Percentiles rank a stretch among this genome's conserved stretches.
These are phyloP conservation scores for Macrolepiota albuminosa DNA, from an alignment of 768 basidiomycete genomes.

Conservation along the genomic window DNA sequence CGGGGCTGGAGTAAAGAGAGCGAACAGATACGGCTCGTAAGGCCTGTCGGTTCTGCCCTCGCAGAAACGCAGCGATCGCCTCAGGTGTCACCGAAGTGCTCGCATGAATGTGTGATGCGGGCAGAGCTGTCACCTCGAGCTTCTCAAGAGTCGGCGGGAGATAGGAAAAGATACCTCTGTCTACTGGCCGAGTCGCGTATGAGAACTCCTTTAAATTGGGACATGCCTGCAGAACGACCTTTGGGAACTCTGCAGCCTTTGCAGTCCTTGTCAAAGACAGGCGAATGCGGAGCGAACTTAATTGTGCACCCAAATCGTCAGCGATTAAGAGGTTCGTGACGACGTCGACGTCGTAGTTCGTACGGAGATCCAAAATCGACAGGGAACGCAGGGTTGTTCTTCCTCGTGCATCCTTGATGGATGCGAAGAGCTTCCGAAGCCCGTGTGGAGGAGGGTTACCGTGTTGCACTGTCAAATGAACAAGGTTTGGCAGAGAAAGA, in stretches of 20 bases:
- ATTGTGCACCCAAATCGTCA: slow-evolving; percentile 1
- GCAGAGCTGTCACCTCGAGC: slow-evolving; percentile 7
- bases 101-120: slow-evolving; percentile 5
- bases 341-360: slow-evolving; percentile 5
- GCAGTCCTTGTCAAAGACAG: slow-evolving; percentile 3
- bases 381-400: slow-evolving; percentile 3
- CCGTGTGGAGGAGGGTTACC: slow-evolving; percentile 1
- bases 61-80: slow-evolving; percentile 2
- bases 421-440: slow-evolving; percentile 6
- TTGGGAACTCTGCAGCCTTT: slow-evolving; percentile 2
- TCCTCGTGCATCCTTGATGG: slow-evolving; percentile 3
- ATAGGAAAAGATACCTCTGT: slow-evolving; percentile 5
- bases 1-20: background rate
- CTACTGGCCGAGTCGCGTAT: slow-evolving; percentile 3
- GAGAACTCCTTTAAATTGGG: slow-evolving; percentile 9
- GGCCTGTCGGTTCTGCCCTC: slow-evolving; percentile 3
- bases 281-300: background rate
- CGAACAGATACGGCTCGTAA: slow-evolving; percentile 4
- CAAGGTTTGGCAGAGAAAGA: background rate
- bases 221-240: slow-evolving; percentile 2
- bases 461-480: slow-evolving; percentile 4
- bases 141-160: slow-evolving; percentile 4
- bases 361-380: slow-evolving; percentile 5
- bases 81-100: slow-evolving; percentile 5
- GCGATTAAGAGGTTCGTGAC: slow-evolving; percentile 1